Evolutionary conservation across 1,284 basidiomycete genomes (phyloP).

Genomic region (Ceratobasidium sp.): DNA sequence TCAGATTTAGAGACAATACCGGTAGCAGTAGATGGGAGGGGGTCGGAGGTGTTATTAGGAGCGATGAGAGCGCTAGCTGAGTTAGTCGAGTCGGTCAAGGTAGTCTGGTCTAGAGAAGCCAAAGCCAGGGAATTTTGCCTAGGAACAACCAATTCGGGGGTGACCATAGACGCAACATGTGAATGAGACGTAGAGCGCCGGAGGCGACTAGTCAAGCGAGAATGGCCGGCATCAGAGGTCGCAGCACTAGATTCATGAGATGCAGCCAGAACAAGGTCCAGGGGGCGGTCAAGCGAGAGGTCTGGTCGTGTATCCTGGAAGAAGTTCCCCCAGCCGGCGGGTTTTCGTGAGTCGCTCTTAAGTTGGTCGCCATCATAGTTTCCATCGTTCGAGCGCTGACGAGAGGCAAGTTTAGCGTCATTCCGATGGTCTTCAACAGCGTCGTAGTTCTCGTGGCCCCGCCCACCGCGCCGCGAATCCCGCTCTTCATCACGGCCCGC

Average conservation of each 20-base stretch:
- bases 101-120: too few species aligned
- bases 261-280: background rate
- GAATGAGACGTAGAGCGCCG: too few species aligned
- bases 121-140: too few species aligned
- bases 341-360: background rate
- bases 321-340: conserved; percentile 32
- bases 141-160: too few species aligned
- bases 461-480: background rate
- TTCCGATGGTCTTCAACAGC: background rate
- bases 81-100: too few species aligned
- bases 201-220: too few species aligned
- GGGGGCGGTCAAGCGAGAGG: background rate
- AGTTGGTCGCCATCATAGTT: background rate
- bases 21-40: background rate
- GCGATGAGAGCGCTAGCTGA: too few species aligned
- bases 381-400: background rate
- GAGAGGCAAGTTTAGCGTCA: background rate
- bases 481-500: too few species aligned
- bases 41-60: background rate
- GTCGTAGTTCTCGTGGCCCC: background rate
- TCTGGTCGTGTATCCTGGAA: background rate
- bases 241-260: too few species aligned
- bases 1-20: background rate
- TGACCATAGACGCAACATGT: too few species aligned
- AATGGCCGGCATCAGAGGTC: too few species aligned